These are phyloP conservation scores for Triticum timopheevii DNA, from an alignment of 176 grass and related monocot genomes.

Conservation along the genomic window DNA sequence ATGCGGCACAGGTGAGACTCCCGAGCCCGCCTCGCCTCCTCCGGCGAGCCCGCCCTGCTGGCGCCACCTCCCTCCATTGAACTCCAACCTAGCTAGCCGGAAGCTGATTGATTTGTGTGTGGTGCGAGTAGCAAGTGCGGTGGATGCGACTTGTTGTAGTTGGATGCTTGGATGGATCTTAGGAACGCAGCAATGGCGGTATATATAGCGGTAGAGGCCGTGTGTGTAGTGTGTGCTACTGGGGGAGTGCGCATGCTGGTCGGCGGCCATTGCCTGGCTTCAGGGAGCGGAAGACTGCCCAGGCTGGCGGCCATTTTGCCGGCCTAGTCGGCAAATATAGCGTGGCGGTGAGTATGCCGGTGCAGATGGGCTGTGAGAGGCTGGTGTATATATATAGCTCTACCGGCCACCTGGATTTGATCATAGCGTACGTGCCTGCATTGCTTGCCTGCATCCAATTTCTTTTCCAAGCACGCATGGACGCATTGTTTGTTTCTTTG, in stretches of 20 bases:
- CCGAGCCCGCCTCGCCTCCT: conserved; percentile 25
- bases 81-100: neutral
- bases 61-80: conserved; percentile 35
- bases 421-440: too few relatives aligned
- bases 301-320: too few relatives aligned
- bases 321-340: too few relatives aligned
- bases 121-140: neutral
- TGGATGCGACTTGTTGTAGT: neutral
- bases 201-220: neutral
- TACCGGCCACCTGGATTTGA: too few relatives aligned
- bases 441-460: too few relatives aligned
- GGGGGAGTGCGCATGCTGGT: neutral
- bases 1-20: conserved; percentile 58
- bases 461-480: too few relatives aligned
- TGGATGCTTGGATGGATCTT: conserved; percentile 24
- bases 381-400: too few relatives aligned
- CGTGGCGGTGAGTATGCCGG: too few relatives aligned
- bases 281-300: too few relatives aligned
- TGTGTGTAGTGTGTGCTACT: conserved; percentile 2
- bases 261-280: neutral
- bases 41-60: conserved; percentile 14
- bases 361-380: too few relatives aligned
- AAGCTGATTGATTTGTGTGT: too few relatives aligned
- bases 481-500: too few relatives aligned
- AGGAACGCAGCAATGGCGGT: neutral